Percentiles rank a stretch among this genome's conserved stretches.
Conservation (phyloP, 345 rosid genomes). For the Syzygium aqueum region DNA sequence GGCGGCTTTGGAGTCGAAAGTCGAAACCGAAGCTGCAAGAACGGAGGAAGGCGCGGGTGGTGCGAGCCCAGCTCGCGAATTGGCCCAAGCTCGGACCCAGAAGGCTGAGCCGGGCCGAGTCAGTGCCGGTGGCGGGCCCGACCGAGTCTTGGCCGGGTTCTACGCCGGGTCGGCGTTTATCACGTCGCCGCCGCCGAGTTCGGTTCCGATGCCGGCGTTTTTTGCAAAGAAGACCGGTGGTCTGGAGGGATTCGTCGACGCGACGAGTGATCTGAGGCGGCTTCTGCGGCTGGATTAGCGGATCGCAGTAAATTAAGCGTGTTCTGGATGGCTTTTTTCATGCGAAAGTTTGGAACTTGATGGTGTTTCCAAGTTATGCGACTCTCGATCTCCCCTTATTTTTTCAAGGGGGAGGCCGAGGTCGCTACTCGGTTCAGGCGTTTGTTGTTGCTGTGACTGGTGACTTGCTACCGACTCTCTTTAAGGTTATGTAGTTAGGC, state of each 20-base stretch:
- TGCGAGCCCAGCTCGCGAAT: not conserved
- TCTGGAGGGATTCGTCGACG: slow-evolving; percentile 12
- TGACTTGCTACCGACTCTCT: not conserved
- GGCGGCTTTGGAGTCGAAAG: not conserved
- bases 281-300: slow-evolving; percentile 37
- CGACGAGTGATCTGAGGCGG: slow-evolving; percentile 45
- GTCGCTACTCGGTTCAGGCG: not conserved
- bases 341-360: not conserved
- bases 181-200: slow-evolving; percentile 88
- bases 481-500: not conserved
- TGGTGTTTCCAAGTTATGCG: not conserved
- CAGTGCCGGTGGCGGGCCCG: slow-evolving; percentile 8
- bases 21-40: not conserved
- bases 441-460: not conserved
- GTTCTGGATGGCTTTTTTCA: not conserved
- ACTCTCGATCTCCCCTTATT: not conserved
- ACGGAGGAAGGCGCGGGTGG: not conserved
- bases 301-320: not conserved
- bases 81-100: not conserved
- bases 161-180: slow-evolving; percentile 74
- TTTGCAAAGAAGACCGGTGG: slow-evolving; percentile 31
- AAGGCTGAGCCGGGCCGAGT: slow-evolving; percentile 12
- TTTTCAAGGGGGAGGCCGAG: slow-evolving; percentile 27
- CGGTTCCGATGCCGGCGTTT: slow-evolving; percentile 74
- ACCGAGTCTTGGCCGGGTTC: slow-evolving; percentile 13